phyloP scores from a whole-genome alignment of 495 filamentous ascomycete genomes.

The Trichoderma erinaceum region DNA sequence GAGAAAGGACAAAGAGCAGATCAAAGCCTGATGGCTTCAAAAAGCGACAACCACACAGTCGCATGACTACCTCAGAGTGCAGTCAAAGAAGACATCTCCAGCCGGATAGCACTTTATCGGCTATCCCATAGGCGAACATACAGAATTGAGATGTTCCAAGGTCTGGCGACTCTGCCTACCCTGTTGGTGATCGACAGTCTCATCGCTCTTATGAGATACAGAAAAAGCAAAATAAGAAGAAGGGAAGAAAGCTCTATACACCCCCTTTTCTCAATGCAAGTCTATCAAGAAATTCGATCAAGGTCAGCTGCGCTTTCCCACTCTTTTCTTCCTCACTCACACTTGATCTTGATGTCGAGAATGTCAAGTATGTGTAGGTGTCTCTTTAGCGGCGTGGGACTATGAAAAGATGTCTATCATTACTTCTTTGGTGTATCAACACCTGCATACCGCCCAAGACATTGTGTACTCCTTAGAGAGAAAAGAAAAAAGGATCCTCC shows the following conservation, averaged over 20 bases:
- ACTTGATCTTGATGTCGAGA: neutral
- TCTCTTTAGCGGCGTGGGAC: neutral
- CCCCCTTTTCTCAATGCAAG: neutral
- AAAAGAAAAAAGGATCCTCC: too few relatives aligned
- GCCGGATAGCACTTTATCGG: neutral
- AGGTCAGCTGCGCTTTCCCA: neutral
- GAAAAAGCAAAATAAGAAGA: neutral
- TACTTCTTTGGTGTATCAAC: neutral
- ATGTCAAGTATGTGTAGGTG: neutral
- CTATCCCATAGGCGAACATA: neutral
- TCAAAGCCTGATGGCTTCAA: neutral
- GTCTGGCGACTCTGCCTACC: neutral
- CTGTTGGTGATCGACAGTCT: slow-evolving; percentile 6
- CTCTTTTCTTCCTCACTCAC: neutral
- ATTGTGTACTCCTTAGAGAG: too few relatives aligned
- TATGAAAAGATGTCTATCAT: neutral
- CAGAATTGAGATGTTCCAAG: neutral
- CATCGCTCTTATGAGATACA: neutral
- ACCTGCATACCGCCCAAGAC: neutral
- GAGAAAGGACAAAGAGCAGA: neutral
- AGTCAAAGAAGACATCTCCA: neutral
- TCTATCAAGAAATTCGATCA: neutral
- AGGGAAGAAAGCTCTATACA: neutral
- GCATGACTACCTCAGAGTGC: too few relatives aligned
- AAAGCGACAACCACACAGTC: neutral